Evolutionary conservation across 2,329 filamentous ascomycete species (phyloP).

Genomic region (Onygenales sp.): DNA sequence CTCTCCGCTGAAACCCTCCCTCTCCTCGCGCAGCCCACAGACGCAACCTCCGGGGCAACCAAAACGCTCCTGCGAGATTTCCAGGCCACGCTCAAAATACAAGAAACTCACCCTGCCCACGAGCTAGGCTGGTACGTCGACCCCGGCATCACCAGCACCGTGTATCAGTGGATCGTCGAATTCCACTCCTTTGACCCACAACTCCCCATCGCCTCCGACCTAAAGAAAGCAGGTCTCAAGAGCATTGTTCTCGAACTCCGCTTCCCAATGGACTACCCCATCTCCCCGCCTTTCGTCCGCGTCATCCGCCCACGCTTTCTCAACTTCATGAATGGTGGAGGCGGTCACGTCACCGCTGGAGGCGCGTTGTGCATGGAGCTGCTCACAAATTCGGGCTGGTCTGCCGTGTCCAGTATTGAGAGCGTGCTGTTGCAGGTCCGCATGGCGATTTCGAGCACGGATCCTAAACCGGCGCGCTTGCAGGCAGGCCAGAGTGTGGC

Average conservation of each 20-base stretch:
- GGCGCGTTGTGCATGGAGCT: conserved; percentile 81
- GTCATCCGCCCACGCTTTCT: conserved; percentile 74
- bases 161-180: conserved; percentile 89
- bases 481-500: conserved; percentile 17
- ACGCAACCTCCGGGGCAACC: conserved; percentile 54
- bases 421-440: conserved; percentile 72
- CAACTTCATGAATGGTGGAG: conserved; percentile 61
- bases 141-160: conserved; percentile 54
- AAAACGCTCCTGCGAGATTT: conserved; percentile 58
- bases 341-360: conserved; percentile 75
- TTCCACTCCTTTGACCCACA: conserved; percentile 67
- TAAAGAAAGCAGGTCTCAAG: conserved; percentile 51
- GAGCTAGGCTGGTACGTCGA: conserved; percentile 81
- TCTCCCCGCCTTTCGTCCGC: conserved; percentile 73
- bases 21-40: conserved; percentile 54
- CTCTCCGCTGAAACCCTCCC: conserved; percentile 55
- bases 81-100: conserved; percentile 52
- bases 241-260: conserved; percentile 75
- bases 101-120: conserved; percentile 50
- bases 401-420: conserved; percentile 62
- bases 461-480: conserved; percentile 65
- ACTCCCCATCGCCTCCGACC: conserved; percentile 65
- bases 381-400: conserved; percentile 77
- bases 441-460: conserved; percentile 59
- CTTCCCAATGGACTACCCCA: conserved; percentile 67